Base-by-base conservation (phyloP, 139 green algal species). In the Marvania coccoides region DNA sequence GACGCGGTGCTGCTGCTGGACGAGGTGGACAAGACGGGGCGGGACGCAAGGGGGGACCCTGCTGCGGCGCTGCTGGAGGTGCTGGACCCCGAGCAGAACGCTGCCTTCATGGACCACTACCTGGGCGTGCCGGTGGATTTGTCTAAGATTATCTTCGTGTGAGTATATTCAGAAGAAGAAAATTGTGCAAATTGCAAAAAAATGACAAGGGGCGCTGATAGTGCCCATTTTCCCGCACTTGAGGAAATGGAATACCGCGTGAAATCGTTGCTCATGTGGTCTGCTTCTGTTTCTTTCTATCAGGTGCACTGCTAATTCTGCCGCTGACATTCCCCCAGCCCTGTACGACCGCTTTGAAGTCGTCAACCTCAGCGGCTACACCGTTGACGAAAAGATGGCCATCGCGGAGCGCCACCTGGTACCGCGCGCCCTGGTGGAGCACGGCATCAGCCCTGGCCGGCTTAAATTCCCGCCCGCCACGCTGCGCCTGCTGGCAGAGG, bases 51-150 rank as follows among this genome's bases (percentile, higher is more conserved):
- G 15, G 93, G 94, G 4, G 94, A 99, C 72, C 92, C 94, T 2
- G 89, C 94, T 8, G 88, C 77, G 24, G 94, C 94, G 13, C 78
- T 99, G 55, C 83, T 98, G n/a, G 94, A 99, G 82, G 74, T 99
- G 61, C 77, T 99, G 35, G 94, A 99, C 78, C 93, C 94, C 4
- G 94, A 98, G 80, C 94, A 98, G 81, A 99, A 99, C 72, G 47
- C 57, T 6, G 70, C 68, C n/a, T 98, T 99, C 71, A 37, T 95
- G 42, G 94, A 99, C 84, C 88, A 95, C 71, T 98, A 98, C 76
- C 72, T 98, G 47, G 91, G 96, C 72, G 83, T 98, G 26, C 67
- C 63, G 40, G 61, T 99, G 15, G 93, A 99, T 69, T 83, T 99
- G 2, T 91, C 78, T 59, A 38, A 51, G 12, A 36, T 96, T 89